Conservation (phyloP, 495 filamentous ascomycete genomes). For the Talaromyces liani region DNA sequence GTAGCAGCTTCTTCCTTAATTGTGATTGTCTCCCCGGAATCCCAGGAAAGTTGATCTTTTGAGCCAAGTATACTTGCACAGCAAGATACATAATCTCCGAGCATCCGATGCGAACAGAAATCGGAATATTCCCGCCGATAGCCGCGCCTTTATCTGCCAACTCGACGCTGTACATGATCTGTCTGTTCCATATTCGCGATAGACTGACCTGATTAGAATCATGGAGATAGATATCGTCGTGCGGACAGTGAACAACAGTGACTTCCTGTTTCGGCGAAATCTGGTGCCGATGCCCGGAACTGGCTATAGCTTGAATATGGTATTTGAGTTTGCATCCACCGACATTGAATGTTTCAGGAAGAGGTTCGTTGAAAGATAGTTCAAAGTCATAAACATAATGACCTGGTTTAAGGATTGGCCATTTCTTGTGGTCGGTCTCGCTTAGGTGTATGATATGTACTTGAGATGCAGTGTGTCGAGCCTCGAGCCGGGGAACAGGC, state of each 20-base stretch:
- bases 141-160: slow-evolving; percentile 1
- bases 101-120: background rate
- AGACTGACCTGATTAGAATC: background rate
- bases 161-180: slow-evolving; percentile 3
- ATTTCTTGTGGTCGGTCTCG: background rate
- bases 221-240: slow-evolving; percentile 6
- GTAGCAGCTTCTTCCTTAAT: background rate
- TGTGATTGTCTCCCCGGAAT: slow-evolving; percentile 1
- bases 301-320: slow-evolving; percentile 3
- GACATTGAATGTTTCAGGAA: slow-evolving; percentile 5
- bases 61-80: slow-evolving; percentile 4
- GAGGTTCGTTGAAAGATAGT: background rate
- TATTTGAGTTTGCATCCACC: slow-evolving; percentile 6
- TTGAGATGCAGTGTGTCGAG: background rate
- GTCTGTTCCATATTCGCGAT: slow-evolving; percentile 5
- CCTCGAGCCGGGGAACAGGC: background rate
- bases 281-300: background rate
- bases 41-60: slow-evolving; percentile 1
- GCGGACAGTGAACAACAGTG: slow-evolving; percentile 4
- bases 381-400: slow-evolving; percentile 4
- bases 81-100: background rate
- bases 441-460: background rate
- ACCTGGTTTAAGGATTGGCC: slow-evolving; percentile 2
- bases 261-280: background rate
- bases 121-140: slow-evolving; percentile 1